Evolutionary conservation across 148 eudicot genomes (phyloP).

Genomic region (Fallopia convolvulus): DNA sequence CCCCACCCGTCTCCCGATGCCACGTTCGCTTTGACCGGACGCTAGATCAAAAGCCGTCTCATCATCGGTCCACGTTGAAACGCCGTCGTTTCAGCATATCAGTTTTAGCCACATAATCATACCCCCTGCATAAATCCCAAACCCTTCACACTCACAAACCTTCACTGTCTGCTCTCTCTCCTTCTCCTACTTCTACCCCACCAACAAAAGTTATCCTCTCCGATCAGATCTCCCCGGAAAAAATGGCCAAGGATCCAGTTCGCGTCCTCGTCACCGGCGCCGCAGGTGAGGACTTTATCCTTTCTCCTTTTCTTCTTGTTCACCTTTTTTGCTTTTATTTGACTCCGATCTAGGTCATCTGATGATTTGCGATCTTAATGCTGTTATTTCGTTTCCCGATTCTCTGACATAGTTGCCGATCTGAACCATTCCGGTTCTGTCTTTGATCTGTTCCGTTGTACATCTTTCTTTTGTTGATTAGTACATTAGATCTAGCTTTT

Average conservation of each 20-base stretch:
- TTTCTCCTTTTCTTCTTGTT: neutral
- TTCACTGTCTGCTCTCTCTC: neutral
- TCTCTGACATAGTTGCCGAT: neutral
- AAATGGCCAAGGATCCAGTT: constrained; percentile 58
- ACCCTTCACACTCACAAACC: neutral
- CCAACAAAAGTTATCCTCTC: neutral
- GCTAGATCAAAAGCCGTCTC: no score
- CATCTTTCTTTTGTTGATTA: neutral
- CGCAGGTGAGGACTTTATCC: constrained; percentile 40
- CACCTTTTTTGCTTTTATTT: neutral
- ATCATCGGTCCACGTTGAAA: neutral
- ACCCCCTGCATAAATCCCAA: neutral
- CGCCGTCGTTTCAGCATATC: neutral
- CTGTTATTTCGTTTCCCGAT: neutral
- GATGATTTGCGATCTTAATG: neutral
- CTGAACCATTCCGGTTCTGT: neutral
- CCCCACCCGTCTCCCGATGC: no score
- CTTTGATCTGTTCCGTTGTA: neutral
- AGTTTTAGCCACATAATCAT: neutral
- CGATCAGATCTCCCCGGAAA: constrained; percentile 8
- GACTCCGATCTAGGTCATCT: neutral
- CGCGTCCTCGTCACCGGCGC: constrained; percentile 82
- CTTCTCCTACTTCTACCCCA: neutral
- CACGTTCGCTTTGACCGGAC: no score
- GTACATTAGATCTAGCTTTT: neutral